Evolutionary conservation across 1,284 basidiomycete species (phyloP).

Genomic region (Tilletia caries): DNA sequence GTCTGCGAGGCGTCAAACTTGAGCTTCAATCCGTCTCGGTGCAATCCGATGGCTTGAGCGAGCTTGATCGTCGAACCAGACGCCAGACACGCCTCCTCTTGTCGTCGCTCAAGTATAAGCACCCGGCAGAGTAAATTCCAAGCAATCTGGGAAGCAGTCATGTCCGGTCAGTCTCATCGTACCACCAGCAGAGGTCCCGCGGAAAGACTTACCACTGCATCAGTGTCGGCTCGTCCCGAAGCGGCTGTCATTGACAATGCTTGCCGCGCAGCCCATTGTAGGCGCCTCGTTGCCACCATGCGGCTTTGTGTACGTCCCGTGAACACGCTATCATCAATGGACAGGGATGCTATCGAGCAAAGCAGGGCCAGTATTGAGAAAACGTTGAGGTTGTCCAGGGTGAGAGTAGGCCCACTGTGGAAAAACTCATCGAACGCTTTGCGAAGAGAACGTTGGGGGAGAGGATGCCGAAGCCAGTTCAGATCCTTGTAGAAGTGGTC

Average conservation of each 20-base stretch:
- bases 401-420: slow-evolving; percentile 36
- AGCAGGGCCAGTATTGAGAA: slow-evolving; percentile 39
- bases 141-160: background rate
- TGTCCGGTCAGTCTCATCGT: background rate
- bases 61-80: background rate
- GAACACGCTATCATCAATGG: slow-evolving; percentile 15
- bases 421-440: slow-evolving; percentile 25
- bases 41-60: slow-evolving; percentile 87
- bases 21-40: slow-evolving; percentile 76
- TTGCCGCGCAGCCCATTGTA: slow-evolving; percentile 18
- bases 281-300: slow-evolving; percentile 15
- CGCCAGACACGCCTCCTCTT: slow-evolving; percentile 2
- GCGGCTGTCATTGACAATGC: slow-evolving; percentile 22
- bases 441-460: slow-evolving; percentile 31
- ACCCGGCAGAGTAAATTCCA: background rate
- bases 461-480: slow-evolving; percentile 47
- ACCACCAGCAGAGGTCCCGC: background rate
- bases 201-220: background rate
- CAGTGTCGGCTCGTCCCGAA: background rate
- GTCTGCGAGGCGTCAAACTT: slow-evolving; percentile 65
- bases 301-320: slow-evolving; percentile 14
- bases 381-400: slow-evolving; percentile 37
- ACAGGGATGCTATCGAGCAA: slow-evolving; percentile 30
- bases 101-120: background rate
- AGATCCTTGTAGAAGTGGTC: slow-evolving; percentile 42